Evolutionary conservation across 1,284 basidiomycete species (phyloP).

Genomic region (Leucocoprinus gongylophorus): DNA sequence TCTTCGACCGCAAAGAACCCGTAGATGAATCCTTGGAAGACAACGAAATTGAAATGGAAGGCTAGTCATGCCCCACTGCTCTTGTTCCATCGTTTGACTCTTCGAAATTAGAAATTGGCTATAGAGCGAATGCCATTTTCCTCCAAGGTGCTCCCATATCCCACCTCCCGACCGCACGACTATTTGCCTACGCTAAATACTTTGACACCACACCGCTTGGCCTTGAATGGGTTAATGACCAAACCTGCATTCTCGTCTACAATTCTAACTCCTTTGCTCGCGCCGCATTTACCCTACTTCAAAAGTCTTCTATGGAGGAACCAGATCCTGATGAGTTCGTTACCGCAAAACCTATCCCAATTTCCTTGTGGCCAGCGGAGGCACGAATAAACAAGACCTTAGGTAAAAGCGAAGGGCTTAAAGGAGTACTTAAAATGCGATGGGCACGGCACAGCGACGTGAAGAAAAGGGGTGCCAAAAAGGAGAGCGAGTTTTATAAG

Average conservation of each 20-base stretch:
- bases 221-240: conserved; percentile 76
- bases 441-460: conserved; percentile 64
- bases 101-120: conserved; percentile 27
- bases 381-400: conserved; percentile 63
- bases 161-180: conserved; percentile 57
- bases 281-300: conserved; percentile 42
- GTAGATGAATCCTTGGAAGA: conserved; percentile 7
- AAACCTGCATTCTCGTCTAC: conserved; percentile 70
- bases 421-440: conserved; percentile 58
- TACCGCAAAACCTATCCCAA: conserved; percentile 58
- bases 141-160: conserved; percentile 52
- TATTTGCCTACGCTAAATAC: conserved; percentile 72
- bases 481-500: conserved; percentile 66
- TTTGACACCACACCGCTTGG: conserved; percentile 62
- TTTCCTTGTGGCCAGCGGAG: conserved; percentile 70
- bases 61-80: conserved; percentile 14
- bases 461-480: conserved; percentile 65
- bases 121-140: conserved; percentile 63
- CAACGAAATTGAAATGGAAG: conserved; percentile 28
- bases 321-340: conserved; percentile 48
- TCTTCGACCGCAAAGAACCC: conserved; percentile 1
- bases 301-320: conserved; percentile 44
- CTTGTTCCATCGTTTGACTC: not conserved
- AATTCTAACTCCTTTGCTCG: conserved; percentile 45
- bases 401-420: conserved; percentile 55